Conservation (phyloP, 768 basidiomycete species). For the Rhodotorula toruloides region DNA sequence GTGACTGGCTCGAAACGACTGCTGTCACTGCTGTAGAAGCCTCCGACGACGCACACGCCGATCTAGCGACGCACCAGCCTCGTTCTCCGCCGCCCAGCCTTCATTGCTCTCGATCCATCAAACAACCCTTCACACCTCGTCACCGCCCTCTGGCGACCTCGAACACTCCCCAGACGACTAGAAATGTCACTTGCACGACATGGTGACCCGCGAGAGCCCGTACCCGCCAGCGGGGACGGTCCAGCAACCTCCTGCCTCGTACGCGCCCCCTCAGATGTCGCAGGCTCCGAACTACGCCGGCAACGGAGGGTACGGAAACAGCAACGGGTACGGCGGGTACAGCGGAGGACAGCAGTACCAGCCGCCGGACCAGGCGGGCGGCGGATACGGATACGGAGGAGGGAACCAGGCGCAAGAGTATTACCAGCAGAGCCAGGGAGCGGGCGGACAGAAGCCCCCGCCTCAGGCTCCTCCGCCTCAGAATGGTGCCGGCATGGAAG, state of each 20-base stretch:
- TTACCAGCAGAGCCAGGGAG: background rate
- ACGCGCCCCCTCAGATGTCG: background rate
- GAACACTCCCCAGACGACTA: background rate
- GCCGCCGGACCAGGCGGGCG: too few relatives aligned
- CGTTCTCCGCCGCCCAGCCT: too few relatives aligned
- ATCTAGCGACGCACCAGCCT: too few relatives aligned
- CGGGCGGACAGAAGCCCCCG: conserved; percentile 3
- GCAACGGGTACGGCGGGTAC: too few relatives aligned
- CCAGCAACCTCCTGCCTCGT: conserved; percentile 7
- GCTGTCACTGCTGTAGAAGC: too few relatives aligned
- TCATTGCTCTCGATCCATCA: too few relatives aligned
- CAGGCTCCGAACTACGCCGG: conserved; percentile 1
- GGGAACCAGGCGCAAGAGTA: conserved; percentile 2
- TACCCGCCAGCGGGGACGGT: conserved; percentile 15
- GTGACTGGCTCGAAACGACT: too few relatives aligned
- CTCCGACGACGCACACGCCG: too few relatives aligned
- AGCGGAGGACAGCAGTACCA: too few relatives aligned
- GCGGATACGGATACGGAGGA: background rate
- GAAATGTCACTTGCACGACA: too few relatives aligned
- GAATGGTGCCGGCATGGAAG: conserved; percentile 15
- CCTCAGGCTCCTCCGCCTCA: conserved; percentile 5
- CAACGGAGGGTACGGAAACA: conserved; percentile 6
- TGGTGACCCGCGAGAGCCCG: conserved; percentile 6
- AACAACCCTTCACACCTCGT: too few relatives aligned
- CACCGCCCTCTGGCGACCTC: background rate